These are phyloP conservation scores for Wickerhamomyces sp. DNA, from an alignment of 1,139 yeast genomes.

Conservation along the genomic window DNA sequence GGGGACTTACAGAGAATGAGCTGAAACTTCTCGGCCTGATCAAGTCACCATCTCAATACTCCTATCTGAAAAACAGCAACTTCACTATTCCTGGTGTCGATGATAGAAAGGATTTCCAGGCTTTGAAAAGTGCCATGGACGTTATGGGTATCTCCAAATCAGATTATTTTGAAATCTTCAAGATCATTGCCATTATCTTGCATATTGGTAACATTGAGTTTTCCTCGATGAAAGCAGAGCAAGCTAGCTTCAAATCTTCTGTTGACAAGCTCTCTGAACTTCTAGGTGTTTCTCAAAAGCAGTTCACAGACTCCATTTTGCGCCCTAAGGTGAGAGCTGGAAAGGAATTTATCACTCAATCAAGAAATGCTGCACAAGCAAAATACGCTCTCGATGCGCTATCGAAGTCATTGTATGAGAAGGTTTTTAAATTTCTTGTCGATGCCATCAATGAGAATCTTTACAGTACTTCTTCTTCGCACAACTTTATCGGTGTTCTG, in stretches of 20 bases:
- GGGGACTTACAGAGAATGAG: slow-evolving; percentile 54
- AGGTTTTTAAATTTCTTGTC: slow-evolving; percentile 74
- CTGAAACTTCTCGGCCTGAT: slow-evolving; percentile 45
- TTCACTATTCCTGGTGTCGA: slow-evolving; percentile 62
- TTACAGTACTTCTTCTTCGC: slow-evolving; percentile 35
- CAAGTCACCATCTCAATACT: slow-evolving; percentile 35
- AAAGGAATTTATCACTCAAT: slow-evolving; percentile 75
- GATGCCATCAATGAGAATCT: slow-evolving; percentile 71
- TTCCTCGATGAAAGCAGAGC: slow-evolving; percentile 67
- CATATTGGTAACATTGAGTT: slow-evolving; percentile 85
- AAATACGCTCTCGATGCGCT: slow-evolving; percentile 80
- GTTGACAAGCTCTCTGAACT: slow-evolving; percentile 51
- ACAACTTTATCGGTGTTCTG: slow-evolving; percentile 81
- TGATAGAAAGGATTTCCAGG: slow-evolving; percentile 63
- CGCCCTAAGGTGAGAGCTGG: slow-evolving; percentile 92
- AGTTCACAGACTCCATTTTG: slow-evolving; percentile 55
- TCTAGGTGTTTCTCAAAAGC: slow-evolving; percentile 57
- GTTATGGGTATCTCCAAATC: slow-evolving; percentile 62
- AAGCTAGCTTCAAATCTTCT: slow-evolving; percentile 67
- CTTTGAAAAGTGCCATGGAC: slow-evolving; percentile 59
- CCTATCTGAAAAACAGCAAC: slow-evolving; percentile 56
- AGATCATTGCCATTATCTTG: slow-evolving; percentile 68
- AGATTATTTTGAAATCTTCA: slow-evolving; percentile 58
- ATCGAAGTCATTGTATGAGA: slow-evolving; percentile 82
- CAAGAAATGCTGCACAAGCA: slow-evolving; percentile 77